Evolutionary conservation across 1,284 basidiomycete species (phyloP), one percentile per base, ranked within the genome.

Genomic region (Sphaerobolus stellatus): DNA sequence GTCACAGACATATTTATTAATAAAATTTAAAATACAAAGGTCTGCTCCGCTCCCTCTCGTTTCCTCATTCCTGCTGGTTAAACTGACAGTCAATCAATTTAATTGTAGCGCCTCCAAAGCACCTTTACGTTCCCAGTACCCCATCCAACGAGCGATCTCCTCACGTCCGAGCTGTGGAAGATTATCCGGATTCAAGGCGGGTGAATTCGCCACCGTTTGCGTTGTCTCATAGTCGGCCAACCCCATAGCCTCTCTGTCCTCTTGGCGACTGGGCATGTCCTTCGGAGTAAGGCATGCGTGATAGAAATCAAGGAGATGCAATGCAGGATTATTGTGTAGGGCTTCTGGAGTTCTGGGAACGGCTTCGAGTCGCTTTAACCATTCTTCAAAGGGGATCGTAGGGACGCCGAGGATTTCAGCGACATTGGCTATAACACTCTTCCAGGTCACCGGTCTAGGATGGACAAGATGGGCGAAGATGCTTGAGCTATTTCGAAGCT

Each of bases 381-480:
- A 75, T 20, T 66, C 59, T 2, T 49, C 29, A 49, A 62, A 67
- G 5, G 68, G 58, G n/a, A 69, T 63, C 9, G 65, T 48, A 9
- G 63, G 61, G 11, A 71, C 51, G 16, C 50, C 40, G 27, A 71
- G 53, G 2, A 47, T 50, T 11, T 57, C 31, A 1, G 65, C 60
- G 20, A 70, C 54, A 8, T 62, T 55, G 4, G 25, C 29, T 38
- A 65, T 56, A 38, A 67, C 41, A 4, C 49, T 18, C 5, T 56
- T 52, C 64, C 66, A 68, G 7, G 61, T 24, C 4, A 65, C 58
- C 1, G 65, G 66, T 16, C 59, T 60, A 8, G 68, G 65, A 45
- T 71, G 67, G 4, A 62, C 64, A 34, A 68, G 45, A 46, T 70
- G 67, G 5, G 44, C 52, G 28, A 43, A 54, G 16, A 34, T 14